Base-by-base conservation (phyloP, 768 basidiomycete species). In the Vishniacozyma victoriae region DNA sequence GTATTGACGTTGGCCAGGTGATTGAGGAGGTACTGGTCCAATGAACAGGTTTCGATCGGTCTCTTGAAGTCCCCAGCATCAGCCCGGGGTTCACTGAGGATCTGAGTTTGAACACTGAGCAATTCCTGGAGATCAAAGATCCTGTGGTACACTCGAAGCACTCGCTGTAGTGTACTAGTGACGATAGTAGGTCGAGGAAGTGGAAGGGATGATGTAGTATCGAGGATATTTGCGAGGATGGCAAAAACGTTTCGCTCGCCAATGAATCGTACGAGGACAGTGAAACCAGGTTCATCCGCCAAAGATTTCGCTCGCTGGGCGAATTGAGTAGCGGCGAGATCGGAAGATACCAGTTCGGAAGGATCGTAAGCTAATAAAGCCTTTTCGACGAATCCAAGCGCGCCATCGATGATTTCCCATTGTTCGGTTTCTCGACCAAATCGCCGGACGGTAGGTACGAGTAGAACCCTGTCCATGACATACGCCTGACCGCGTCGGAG, bases 391-490 rank as follows among this genome's bases (percentile, higher is more conserved):
- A 87, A 93, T 50, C 80, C 82, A 36, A 96, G 75, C 45, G 85
- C 87, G 0, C 84, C 76, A 55, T 92, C 89, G 45, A 90, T 86
- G 68, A 86, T 83, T 59, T 81, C 77, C 90, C 89, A 96, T 52
- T 84, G 74, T 62, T 96, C 89, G 12, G 80, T 80, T 11, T 81
- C 81, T 25, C 78, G 78, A 2, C 79, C 75, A 62, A 85, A 96
- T 51, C 86, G 88, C 37, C 91, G 78, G 37, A 76, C 78, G 13
- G 81, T 77, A 35, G 87, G 83, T 43, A 83, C 82, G 25, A 83
- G 78, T 55, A 96, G 86, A 2, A 97, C 87, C 39, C 85, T 86
- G 60, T 96, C 90, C 52, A 93, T 74, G 46, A 92, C 85, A 64
- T 93, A 96, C n/a, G 4, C 92, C 74, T 35, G 75, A 75, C 48